Evolutionary conservation across 768 basidiomycete genomes (phyloP), one percentile per base, ranked within the genome.

Genomic region (Suillus hirtellus): DNA sequence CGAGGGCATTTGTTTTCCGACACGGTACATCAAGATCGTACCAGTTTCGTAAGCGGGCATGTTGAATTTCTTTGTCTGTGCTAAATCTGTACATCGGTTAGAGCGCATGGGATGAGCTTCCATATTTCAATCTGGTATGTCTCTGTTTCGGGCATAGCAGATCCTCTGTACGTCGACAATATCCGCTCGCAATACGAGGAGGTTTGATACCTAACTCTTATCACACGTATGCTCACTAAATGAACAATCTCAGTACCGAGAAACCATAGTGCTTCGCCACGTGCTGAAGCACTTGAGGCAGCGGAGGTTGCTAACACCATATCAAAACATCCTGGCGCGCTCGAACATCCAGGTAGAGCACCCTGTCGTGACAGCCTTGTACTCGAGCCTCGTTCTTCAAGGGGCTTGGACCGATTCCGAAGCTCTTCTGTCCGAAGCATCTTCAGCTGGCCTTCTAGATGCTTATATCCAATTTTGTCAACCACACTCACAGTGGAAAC

Each of bases 81-180:
- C 19, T 60, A 42, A 37, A 4, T 10, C 37, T 59, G 27, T 50
- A 31, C 12, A n/a, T 47, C 53, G 31, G 37, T 19, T 60, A 92
- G 92, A 44, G 86, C 89, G 5, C 88, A 92, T 72, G 84, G 82
- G 1, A 86, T 82, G 64, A 88, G 84, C 68, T 93, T 89, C 70
- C 90, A 93, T 68, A 86, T 86, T 27, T 92, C 92, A 1, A 86
- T 94, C 60, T 94, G 92, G 92, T 80, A 88, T 66, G 79, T 93
- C 34, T 73, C 86, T 1, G 67, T 93, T 61, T 75, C 78, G 4
- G 92, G 92, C 1, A 84, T 89, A 37, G 75, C 70, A 1, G 85
- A 90, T 27, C 76, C 82, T 55, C 69, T 73, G 5, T 83, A 81
- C 53, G 87, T 93, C n/a, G 82, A 87, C 62, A 74, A 78, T 64